Evolutionary conservation across 768 basidiomycete genomes (phyloP), one percentile per base, ranked within the genome.

Genomic region (Phaeotremella skinneri): DNA sequence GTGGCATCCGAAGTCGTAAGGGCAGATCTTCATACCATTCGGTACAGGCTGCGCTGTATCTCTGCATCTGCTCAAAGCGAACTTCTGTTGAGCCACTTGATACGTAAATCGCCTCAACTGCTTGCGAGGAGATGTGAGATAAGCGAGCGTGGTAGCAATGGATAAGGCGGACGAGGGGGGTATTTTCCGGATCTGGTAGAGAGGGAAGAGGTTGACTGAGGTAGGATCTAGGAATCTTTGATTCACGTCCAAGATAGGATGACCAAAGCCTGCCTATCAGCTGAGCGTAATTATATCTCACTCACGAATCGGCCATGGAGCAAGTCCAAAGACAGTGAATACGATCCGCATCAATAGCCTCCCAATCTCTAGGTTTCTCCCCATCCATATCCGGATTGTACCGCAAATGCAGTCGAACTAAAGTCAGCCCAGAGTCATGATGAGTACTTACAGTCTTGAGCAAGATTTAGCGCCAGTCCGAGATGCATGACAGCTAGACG

Each of bases 271-370:
- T 45, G 23, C 23, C 13, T 7, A 21, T 13, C 43, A 23, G 21
- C 23, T 45, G 13, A 7, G 21, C 13, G 13, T 37, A 7, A 7
- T 7, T 7, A 17, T 7, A 17, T 6, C 13, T 21, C 7, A 45
- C 43, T 45, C 43, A 45, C 43, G 43, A 45, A 45, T 45, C 43
- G 21, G 21, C 43, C 43, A 45, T 45, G 13, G 43, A 45, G 23
- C 43, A 45, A 9, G 43, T 45, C 43, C 43, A 45, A 7, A 45
- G 23, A 20, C 43, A 45, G 23, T 45, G 43, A 7, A 45, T 20
- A 11, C 43, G 43, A 45, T 45, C 43, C 6, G 43, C 43, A 45
- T 45, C 43, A 14, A 13, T 45, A 9, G 20, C 43, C 21, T 45
- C 43, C 43, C 43, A 45, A 20, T 45, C 43, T 9, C 23, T 7